Percentiles rank a stretch among this genome's conserved stretches.
Conservation (phyloP, 768 basidiomycete species). For the Leccinum truebloodii region DNA sequence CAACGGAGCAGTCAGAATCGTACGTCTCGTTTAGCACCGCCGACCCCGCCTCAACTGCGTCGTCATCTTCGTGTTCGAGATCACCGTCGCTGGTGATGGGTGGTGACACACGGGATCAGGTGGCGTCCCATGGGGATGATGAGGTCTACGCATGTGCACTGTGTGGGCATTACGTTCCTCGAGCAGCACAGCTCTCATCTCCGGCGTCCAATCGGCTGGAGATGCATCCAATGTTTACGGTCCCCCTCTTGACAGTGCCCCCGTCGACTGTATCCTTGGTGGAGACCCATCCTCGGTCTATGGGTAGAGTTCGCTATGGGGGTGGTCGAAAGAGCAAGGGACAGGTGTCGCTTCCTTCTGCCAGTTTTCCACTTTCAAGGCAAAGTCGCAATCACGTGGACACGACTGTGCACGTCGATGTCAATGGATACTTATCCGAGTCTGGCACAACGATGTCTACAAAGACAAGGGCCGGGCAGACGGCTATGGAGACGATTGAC, state of each 20-base stretch:
- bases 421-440: background rate
- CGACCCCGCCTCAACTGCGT: conserved; percentile 14
- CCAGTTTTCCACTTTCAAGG: background rate
- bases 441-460: background rate
- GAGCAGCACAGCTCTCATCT: background rate
- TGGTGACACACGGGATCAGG: conserved; percentile 1
- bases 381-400: background rate
- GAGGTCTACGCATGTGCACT: conserved; percentile 10
- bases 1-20: conserved; percentile 23
- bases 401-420: background rate
- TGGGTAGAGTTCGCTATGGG: background rate
- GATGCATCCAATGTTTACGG: conserved; percentile 32
- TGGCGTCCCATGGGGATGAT: background rate
- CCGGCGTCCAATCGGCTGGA: background rate
- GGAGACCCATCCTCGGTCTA: background rate
- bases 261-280: background rate
- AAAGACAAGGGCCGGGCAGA: background rate
- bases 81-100: conserved; percentile 10
- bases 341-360: background rate
- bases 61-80: conserved; percentile 14
- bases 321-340: background rate
- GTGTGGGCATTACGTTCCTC: conserved; percentile 21
- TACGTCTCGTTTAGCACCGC: conserved; percentile 25
- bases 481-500: background rate
- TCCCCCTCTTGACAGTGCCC: conserved; percentile 30